Evolutionary conservation across 768 basidiomycete genomes (phyloP), one percentile per base, ranked within the genome.

Genomic region (Boletus tylopilopsis): DNA sequence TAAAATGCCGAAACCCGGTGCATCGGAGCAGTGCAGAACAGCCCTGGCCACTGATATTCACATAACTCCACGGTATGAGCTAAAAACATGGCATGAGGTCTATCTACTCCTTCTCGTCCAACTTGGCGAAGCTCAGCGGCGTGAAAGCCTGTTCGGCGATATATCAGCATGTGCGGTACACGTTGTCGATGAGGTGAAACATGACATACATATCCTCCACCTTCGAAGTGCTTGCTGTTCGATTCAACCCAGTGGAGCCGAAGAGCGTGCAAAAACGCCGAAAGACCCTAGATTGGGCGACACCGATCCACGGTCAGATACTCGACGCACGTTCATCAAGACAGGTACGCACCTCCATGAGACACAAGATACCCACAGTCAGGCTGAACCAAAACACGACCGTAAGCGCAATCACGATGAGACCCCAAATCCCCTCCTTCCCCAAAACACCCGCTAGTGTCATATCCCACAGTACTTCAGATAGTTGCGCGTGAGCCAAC

Each of bases 211-310:
- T 93, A 82, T 68, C 92, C 93, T 51, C 80, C 87, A 29, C 90
- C 93, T 68, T 88, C 82, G 66, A 87, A 95, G 64, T 94, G 92
- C 76, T 96, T 95, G 73, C 93, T 94, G 74, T 95, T 96, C 45
- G 87, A 91, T 71, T 98, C 94, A 51, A 97, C 95, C 93, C 95
- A 98, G 70, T 97, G 95, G 58, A 97, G 77, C 63, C 95, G 85
- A 55, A 98, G 79, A 7, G 95, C 95, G 68, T 98, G 95, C 68
- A 97, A 70, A 75, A 98, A 97, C 32, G 95, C 95, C 61, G 89
- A 92, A 29, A 97, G 76, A 58, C 95, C 94, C 90, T 94, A 60
- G 42, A 52, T 51, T 51, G 34, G 47, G 48, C 22, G 22, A 45
- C 5, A 33, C 42, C 30, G 47, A 34, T 39, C 44, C 38, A 24